Evolutionary conservation across 495 filamentous ascomycete species (phyloP).

Genomic region (Xeromyces bisporus): DNA sequence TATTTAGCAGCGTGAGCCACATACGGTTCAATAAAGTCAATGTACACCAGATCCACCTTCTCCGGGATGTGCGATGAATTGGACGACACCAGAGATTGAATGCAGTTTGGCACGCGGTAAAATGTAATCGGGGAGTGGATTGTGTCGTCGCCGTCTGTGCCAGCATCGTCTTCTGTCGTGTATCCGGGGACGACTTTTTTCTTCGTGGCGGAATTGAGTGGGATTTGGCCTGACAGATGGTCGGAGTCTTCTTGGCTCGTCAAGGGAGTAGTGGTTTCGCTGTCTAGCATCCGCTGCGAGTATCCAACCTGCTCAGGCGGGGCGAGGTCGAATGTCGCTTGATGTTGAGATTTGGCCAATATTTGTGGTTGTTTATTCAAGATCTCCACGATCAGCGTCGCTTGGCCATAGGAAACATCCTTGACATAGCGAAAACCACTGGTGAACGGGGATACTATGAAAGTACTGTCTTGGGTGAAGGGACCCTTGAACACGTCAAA

Average conservation of each 20-base stretch:
- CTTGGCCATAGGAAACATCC: conserved; percentile 60
- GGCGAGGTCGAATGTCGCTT: conserved; percentile 11
- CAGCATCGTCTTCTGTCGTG: conserved; percentile 72
- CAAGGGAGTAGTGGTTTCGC: conserved; percentile 1
- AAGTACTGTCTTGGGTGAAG: conserved; percentile 75
- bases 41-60: conserved; percentile 71
- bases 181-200: conserved; percentile 53
- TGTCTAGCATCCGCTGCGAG: conserved; percentile 3
- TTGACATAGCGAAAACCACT: conserved; percentile 62
- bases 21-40: conserved; percentile 77
- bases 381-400: conserved; percentile 48
- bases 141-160: conserved; percentile 82
- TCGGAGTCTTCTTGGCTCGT: conserved; percentile 1
- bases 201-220: conserved; percentile 8
- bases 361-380: conserved; percentile 57
- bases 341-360: conserved; percentile 13
- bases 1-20: conserved; percentile 56
- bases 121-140: conserved; percentile 57
- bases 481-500: conserved; percentile 90
- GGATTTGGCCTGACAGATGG: conserved; percentile 11
- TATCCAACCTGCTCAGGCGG: conserved; percentile 23
- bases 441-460: conserved; percentile 74
- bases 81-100: conserved; percentile 50
- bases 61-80: conserved; percentile 30
- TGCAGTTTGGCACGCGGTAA: conserved; percentile 66